These are phyloP conservation scores for Aspergillus udagawae DNA, from an alignment of 2,329 filamentous ascomycete species.

Conservation along the genomic window DNA sequence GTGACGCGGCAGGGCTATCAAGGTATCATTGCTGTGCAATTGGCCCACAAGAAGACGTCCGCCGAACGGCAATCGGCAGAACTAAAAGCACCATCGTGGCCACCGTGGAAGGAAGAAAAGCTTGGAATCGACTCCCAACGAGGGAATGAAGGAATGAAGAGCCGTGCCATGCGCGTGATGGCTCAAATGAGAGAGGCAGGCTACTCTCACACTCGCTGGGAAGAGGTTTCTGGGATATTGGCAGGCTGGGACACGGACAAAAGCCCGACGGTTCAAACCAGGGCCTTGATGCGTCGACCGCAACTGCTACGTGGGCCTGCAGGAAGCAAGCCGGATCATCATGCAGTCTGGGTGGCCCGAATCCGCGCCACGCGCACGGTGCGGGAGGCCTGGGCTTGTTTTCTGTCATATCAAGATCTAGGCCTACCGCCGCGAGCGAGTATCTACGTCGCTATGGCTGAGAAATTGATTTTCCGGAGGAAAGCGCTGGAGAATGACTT, in stretches of 20 bases:
- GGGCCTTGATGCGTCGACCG: slow-evolving; percentile 41
- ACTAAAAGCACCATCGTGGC: slow-evolving; percentile 59
- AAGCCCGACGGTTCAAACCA: slow-evolving; percentile 60
- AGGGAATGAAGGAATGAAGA: slow-evolving; percentile 53
- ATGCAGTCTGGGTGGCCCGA: slow-evolving; percentile 52
- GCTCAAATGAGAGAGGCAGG: slow-evolving; percentile 57
- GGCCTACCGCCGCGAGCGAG: slow-evolving; percentile 32
- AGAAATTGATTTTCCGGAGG: slow-evolving; percentile 48
- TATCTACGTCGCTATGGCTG: slow-evolving; percentile 55
- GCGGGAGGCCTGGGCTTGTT: slow-evolving; percentile 63
- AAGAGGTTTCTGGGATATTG: slow-evolving; percentile 50
- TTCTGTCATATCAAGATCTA: slow-evolving; percentile 52
- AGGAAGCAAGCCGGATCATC: slow-evolving; percentile 19
- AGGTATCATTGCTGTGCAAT: slow-evolving; percentile 53
- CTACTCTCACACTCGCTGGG: slow-evolving; percentile 50
- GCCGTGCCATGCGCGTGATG: slow-evolving; percentile 54
- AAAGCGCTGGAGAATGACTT: slow-evolving; percentile 18
- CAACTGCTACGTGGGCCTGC: slow-evolving; percentile 13
- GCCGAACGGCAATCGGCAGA: slow-evolving; percentile 56
- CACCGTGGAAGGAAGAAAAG: slow-evolving; percentile 61
- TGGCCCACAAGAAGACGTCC: slow-evolving; percentile 54
- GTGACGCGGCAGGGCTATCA: slow-evolving; percentile 58
- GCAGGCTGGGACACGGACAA: slow-evolving; percentile 61
- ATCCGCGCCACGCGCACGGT: slow-evolving; percentile 58
- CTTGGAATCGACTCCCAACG: slow-evolving; percentile 58